Conservation (phyloP, 1,139 yeast genomes). For the Pneumocystis sp. region DNA sequence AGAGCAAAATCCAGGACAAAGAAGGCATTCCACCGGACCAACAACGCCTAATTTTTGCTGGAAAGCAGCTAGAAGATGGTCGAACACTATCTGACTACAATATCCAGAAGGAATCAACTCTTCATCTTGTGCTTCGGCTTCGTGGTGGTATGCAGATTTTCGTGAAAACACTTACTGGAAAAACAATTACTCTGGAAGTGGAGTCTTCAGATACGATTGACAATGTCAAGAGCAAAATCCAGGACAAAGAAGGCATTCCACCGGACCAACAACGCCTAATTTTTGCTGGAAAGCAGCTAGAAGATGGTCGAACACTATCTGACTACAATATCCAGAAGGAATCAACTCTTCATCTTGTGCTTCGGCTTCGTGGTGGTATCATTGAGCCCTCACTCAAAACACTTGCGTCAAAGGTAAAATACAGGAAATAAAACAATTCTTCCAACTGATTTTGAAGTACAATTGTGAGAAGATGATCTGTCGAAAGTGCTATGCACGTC, state of each 20-base stretch:
- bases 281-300: conserved; percentile 89
- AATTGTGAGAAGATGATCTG: conserved; percentile 99
- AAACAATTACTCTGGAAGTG: conserved; percentile 86
- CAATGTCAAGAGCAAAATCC: conserved; percentile 85
- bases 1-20: no score
- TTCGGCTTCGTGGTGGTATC: conserved; percentile 86
- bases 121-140: no score
- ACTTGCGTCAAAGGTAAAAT: conserved; percentile 54
- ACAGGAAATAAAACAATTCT: not conserved
- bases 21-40: no score
- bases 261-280: conserved; percentile 90
- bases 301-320: conserved; percentile 81
- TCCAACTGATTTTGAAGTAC: conserved; percentile 40
- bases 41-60: no score
- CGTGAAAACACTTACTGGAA: conserved; percentile 63
- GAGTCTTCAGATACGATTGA: conserved; percentile 90
- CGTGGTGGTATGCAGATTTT: no score
- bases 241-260: conserved; percentile 90
- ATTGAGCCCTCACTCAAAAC: conserved; percentile 99
- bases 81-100: no score
- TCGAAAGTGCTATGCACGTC: conserved; percentile 98
- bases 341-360: conserved; percentile 74
- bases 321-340: conserved; percentile 94
- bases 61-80: no score
- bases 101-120: no score